Base-by-base conservation (phyloP, 352 stramenopile genomes). In the Globisporangium mamillatum region DNA sequence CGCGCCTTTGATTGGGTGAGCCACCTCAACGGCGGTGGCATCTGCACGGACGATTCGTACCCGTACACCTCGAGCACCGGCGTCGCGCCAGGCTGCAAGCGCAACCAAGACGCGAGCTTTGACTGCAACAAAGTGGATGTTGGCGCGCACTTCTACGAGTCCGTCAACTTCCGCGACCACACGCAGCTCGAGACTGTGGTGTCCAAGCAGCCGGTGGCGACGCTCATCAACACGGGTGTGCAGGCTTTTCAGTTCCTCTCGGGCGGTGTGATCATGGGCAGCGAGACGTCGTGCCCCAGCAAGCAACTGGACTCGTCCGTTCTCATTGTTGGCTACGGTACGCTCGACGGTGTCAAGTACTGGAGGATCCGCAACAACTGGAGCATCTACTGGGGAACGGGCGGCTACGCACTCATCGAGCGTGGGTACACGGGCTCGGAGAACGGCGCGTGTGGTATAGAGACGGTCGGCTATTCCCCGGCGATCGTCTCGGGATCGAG, bases 351-450 rank as follows among this genome's bases (percentile, higher is more conserved):
- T 8, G 22, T 82, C 10, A n/a, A 60, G 1, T 86, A 84, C 68
- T 86, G 80, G 80, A 82, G 79, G 44, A 76, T 92, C 54, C 86
- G 88, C 66, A 93, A 93, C 70, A 79, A 82, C 55, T 93, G 84
- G 83, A 84, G 85, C 3, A 81, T 78, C 10, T 69, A 70, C 10
- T 93, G 86, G 84, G 84, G 86, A 24, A 81, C 92, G 41, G 54
- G 76, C 12, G 84, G 84, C 27, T 94, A 90, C 69, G 75, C 84
- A 25, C 77, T 79, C 63, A 80, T 90, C 56, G 67, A 88, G 63
- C 81, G 83, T 12, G 75, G 80, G 25, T 89, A 79, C 71, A 64
- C 57, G 1, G 78, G 70, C 12, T 69, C 75, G 48, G 59, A 58
- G n/a, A 75, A 84, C 63, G 83, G 83, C n/a, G 80, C 81, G 53